Base-by-base conservation (phyloP, 805 yeast species). In the Sugiyamaella chiloensis region DNA sequence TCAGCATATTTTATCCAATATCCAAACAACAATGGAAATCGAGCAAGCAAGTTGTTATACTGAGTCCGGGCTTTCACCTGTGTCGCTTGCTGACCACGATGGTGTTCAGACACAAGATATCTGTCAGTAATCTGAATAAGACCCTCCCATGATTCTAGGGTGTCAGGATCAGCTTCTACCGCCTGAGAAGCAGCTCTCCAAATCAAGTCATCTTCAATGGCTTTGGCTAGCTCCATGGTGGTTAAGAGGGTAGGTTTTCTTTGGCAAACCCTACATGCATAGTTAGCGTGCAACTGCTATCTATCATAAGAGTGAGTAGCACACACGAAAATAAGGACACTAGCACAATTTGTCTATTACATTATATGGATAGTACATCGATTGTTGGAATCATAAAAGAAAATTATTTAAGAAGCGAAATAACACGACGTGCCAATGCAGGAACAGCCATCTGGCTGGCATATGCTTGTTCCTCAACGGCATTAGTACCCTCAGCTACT, bases 1-100 rank as follows among this genome's bases (percentile, higher is more conserved):
- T 66, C 65, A 21, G 66, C 69, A 47, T 66, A 68, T 39, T 64
- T 56, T 30, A 65, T 63, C 75, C 76, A 71, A 54, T 68, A 70
- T 5, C 72, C 74, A 43, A 63, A 63, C 6, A 68, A 53, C 29
- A 64, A 45, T 1, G 76, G 76, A 51, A 59, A 71, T 26, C 52
- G 48, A 3, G 48, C 46, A 44, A 71, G 52, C 20, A 69, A 55
- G 4, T 49, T 36, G 39, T 65, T 68, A 47, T 64, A 68, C 35
- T 68, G 24, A 20, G 12, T 24, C 12, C 36, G 36, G 14, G 45
- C 36, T 8, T 14, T 9, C 16, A 23, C 17, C 36, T 30, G 36
- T 24, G 16, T 23, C 37, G 20, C 37, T 5, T 24, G 27, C 21
- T 9, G 19, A 21, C 31, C 23, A 14, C 19, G 12, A 8, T 30